Evolutionary conservation across 345 rosid genomes (phyloP), one percentile per base, ranked within the genome.

Genomic region (Camelina laxa): DNA sequence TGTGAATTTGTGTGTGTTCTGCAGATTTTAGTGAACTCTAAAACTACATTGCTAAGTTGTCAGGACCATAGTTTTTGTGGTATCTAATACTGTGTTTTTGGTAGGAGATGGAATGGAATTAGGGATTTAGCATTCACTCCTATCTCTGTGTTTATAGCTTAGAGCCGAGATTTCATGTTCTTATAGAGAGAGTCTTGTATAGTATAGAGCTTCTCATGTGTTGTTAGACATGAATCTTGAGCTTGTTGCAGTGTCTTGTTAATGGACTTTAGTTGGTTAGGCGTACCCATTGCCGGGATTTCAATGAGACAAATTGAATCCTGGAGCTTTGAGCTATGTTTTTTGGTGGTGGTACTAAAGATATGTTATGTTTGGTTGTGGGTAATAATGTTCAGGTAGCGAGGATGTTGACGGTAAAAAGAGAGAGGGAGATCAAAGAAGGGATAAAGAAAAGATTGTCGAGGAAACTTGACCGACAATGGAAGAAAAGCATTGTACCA

Each of bases 401-500:
- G 35, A 79, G 96, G 19, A 84, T 88, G 87, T 85, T 91, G 66
- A 91, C 98, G 3, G 86, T 94, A 11, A 94, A 75, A 74, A 82
- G 96, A 48, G 98, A 94, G 80, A 88, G 98, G 81, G 98, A 91
- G 85, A 47, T 94, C 0, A 91, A 91, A 75, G 91, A 90, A 76
- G 98, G 98, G 51, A 87, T 94, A 62, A 82, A 78, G 82, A 90
- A 91, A 82, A 85, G 98, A 68, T 72, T 90, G 75, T 94, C 97
- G n/a, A 91, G 97, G 78, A 94, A 91, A 82, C 86, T 91, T 2
- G 97, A 94, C 75, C 58, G 88, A 41, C 80, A 87, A 75, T 94
- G 96, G 96, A 90, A 94, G 96, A 91, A 85, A 53, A 87, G 91
- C 84, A 90, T 90, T 66, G 86, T 94, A 35, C 85, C 85, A n/a